These are phyloP conservation scores for Parascedosporium putredinis DNA, from an alignment of 2,329 filamentous ascomycete species.

Conservation along the genomic window DNA sequence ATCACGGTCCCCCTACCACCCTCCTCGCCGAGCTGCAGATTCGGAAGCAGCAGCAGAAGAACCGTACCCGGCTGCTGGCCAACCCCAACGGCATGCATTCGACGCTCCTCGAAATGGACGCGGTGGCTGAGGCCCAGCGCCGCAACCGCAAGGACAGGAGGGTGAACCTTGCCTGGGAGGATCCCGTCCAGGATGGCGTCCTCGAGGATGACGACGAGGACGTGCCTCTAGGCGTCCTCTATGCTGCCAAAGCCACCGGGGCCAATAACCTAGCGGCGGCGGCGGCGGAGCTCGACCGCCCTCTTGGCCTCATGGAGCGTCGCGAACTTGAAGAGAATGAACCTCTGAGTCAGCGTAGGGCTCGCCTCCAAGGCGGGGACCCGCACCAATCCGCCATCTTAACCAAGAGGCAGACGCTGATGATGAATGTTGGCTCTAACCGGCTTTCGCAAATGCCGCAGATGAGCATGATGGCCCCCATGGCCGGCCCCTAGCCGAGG, in stretches of 20 bases:
- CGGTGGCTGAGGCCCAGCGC: conserved; percentile 76
- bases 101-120: conserved; percentile 82
- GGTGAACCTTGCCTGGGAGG: conserved; percentile 87
- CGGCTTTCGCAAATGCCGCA: conserved; percentile 17
- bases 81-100: conserved; percentile 75
- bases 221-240: conserved; percentile 76
- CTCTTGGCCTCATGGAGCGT: conserved; percentile 67
- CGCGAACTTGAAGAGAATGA: conserved; percentile 88
- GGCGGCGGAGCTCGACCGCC: conserved; percentile 47
- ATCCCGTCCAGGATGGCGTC: conserved; percentile 37
- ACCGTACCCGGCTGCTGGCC: conserved; percentile 54
- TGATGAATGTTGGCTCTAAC: conserved; percentile 20
- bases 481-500: conserved; percentile 23
- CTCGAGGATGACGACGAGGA: conserved; percentile 61
- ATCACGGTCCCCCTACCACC: conserved; percentile 71
- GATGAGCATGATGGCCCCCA: conserved; percentile 7
- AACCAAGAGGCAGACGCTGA: conserved; percentile 32
- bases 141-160: conserved; percentile 63
- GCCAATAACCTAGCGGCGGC: conserved; percentile 32
- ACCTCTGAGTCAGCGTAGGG: conserved; percentile 67
- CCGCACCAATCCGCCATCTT: conserved; percentile 20
- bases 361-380: conserved; percentile 57
- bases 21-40: conserved; percentile 85
- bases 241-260: conserved; percentile 49
- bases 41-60: conserved; percentile 79